A percentile compares a stretch with the other conserved stretches of the same genome.
These are phyloP conservation scores for Plantago lanceolata DNA, from an alignment of 305 asterid species.

Conservation along the genomic window DNA sequence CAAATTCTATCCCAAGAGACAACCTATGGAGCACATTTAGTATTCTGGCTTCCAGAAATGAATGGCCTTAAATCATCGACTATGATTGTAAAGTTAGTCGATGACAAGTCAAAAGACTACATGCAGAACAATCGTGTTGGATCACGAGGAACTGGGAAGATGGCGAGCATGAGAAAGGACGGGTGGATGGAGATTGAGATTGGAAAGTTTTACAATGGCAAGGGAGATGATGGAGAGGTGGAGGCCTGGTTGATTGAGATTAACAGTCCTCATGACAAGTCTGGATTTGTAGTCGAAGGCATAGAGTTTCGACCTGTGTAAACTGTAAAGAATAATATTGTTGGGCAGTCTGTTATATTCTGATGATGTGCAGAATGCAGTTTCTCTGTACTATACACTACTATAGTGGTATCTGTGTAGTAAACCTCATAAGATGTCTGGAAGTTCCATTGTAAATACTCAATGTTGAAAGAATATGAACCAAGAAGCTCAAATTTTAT, in stretches of 20 bases:
- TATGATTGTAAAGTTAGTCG: slow-evolving; percentile 29
- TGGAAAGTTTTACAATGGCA: slow-evolving; percentile 32
- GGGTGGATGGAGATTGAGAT: slow-evolving; percentile 50
- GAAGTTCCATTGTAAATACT: background rate
- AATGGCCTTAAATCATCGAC: slow-evolving; percentile 41
- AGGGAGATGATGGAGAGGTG: slow-evolving; percentile 31
- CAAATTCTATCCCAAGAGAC: slow-evolving; percentile 38
- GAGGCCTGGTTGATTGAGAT: slow-evolving; percentile 54
- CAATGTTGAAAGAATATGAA: too few relatives aligned
- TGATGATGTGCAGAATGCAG: background rate
- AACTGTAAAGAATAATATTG: background rate
- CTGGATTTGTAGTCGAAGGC: slow-evolving; percentile 39
- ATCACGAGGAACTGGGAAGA: slow-evolving; percentile 28
- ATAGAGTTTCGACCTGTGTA: slow-evolving; percentile 38
- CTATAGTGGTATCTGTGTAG: background rate
- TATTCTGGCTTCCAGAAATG: slow-evolving; percentile 33
- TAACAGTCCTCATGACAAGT: slow-evolving; percentile 23
- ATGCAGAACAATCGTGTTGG: slow-evolving; percentile 21
- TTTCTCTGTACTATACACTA: background rate
- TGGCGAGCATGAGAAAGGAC: slow-evolving; percentile 34
- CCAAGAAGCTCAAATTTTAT: too few relatives aligned
- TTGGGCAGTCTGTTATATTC: background rate
- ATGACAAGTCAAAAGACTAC: slow-evolving; percentile 1
- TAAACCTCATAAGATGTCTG: background rate
- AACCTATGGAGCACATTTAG: slow-evolving; percentile 44